A percentile compares a stretch with the other conserved stretches of the same genome.
phyloP scores from a whole-genome alignment of 495 filamentous ascomycete species.

The Cercophora sp. region DNA sequence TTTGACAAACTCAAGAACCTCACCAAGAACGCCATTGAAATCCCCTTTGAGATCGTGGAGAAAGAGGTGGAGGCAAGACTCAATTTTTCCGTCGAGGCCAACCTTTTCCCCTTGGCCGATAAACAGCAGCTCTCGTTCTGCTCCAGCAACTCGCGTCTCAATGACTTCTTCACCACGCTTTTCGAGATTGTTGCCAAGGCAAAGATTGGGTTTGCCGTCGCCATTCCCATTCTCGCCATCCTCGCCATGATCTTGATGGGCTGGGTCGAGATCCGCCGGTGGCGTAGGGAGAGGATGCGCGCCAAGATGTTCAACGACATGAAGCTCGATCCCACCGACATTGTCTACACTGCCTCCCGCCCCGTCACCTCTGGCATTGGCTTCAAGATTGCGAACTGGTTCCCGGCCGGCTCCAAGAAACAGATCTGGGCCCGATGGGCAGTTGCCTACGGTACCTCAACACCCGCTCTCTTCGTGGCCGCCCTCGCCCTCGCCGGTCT shows the following conservation, averaged over 20 bases:
- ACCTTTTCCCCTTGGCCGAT: constrained; percentile 70
- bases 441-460: constrained; percentile 79
- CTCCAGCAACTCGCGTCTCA: constrained; percentile 75
- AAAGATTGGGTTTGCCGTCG: constrained; percentile 67
- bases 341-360: constrained; percentile 80
- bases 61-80: constrained; percentile 63
- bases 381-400: constrained; percentile 65
- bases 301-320: constrained; percentile 61
- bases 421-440: constrained; percentile 77
- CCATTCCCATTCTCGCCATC: constrained; percentile 65
- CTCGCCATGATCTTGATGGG: constrained; percentile 72
- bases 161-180: constrained; percentile 77
- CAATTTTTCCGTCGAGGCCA: constrained; percentile 71
- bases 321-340: constrained; percentile 74
- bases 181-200: constrained; percentile 56
- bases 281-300: constrained; percentile 65
- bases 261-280: constrained; percentile 74
- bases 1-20: constrained; percentile 80
- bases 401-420: constrained; percentile 61
- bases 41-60: constrained; percentile 76
- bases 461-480: constrained; percentile 82
- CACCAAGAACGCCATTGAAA: constrained; percentile 62
- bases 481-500: constrained; percentile 82
- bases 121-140: constrained; percentile 86
- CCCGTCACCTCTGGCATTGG: constrained; percentile 69